phyloP scores from a whole-genome alignment of 495 filamentous ascomycete genomes.

The Alectoria sarmentosa region DNA sequence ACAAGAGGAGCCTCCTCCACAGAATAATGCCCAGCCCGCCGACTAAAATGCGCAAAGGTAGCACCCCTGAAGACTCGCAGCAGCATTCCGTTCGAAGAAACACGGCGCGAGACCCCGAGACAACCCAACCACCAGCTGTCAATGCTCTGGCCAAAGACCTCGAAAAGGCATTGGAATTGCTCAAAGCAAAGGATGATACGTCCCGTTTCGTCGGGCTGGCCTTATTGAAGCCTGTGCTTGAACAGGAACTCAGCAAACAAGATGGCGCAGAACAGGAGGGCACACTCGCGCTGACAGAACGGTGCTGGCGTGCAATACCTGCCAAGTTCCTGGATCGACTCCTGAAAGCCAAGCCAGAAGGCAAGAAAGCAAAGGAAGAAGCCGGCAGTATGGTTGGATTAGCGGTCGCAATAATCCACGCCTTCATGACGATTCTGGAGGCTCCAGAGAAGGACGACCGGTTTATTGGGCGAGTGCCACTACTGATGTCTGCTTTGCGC shows the following conservation, averaged over 20 bases:
- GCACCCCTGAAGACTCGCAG: background rate
- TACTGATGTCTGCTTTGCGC: conserved; percentile 40
- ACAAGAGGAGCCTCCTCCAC: conserved; percentile 4
- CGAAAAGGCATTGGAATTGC: conserved; percentile 19
- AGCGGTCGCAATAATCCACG: conserved; percentile 52
- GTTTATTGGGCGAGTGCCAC: conserved; percentile 43
- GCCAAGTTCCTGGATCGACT: conserved; percentile 54
- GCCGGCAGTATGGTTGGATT: conserved; percentile 53
- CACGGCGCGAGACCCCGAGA: background rate
- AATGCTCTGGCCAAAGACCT: conserved; percentile 10
- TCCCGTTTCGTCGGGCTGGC: conserved; percentile 60
- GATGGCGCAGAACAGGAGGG: conserved; percentile 18
- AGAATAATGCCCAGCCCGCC: background rate
- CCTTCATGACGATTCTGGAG: conserved; percentile 45
- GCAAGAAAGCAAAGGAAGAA: conserved; percentile 33
- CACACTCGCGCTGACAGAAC: conserved; percentile 25
- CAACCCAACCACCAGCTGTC: background rate
- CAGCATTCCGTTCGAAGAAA: background rate
- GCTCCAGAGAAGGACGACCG: conserved; percentile 38
- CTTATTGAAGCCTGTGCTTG: conserved; percentile 51
- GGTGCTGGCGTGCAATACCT: conserved; percentile 48
- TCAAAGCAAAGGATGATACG: conserved; percentile 54
- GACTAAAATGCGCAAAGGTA: background rate
- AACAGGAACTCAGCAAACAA: conserved; percentile 41
- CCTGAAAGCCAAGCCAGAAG: conserved; percentile 41